Conservation (phyloP, 2,329 filamentous ascomycete genomes). For the Nemania sp. region DNA sequence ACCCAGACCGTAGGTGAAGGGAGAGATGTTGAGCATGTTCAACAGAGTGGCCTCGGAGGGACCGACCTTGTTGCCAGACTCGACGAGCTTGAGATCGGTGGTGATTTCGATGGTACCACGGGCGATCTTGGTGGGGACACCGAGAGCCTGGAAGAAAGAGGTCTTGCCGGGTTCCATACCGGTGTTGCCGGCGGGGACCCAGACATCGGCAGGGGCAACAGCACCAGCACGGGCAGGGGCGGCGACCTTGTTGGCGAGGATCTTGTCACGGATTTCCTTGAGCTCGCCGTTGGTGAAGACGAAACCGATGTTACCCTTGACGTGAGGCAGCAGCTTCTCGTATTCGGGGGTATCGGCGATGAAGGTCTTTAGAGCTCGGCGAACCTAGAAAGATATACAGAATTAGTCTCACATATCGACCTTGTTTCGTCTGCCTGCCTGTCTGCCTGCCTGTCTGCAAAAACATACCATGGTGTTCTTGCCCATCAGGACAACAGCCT, state of each 20-base stretch:
- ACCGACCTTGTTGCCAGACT: slow-evolving; percentile 93
- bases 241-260: slow-evolving; percentile 96
- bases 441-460: no score
- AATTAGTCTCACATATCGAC: no score
- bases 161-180: slow-evolving; percentile 99
- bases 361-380: slow-evolving; percentile 97
- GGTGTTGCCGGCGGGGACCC: slow-evolving; percentile 96
- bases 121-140: slow-evolving; percentile 99
- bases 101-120: slow-evolving; percentile 99
- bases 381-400: slow-evolving; percentile 69
- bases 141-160: slow-evolving; percentile 99
- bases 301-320: slow-evolving; percentile 98
- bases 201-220: slow-evolving; percentile 92
- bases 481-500: slow-evolving; percentile 98
- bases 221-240: slow-evolving; percentile 98
- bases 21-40: slow-evolving; percentile 99
- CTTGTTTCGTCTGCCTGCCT: no score
- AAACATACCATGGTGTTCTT: slow-evolving; percentile 98
- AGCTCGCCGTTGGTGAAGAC: slow-evolving; percentile 99
- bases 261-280: slow-evolving; percentile 92
- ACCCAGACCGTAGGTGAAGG: slow-evolving; percentile 99
- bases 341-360: slow-evolving; percentile 91
- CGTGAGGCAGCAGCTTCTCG: slow-evolving; percentile 94
- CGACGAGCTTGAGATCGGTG: slow-evolving; percentile 95
- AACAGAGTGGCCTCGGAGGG: slow-evolving; percentile 98